Evolutionary conservation across 2,329 filamentous ascomycete genomes (phyloP).

Genomic region (Cladosporium sp.): DNA sequence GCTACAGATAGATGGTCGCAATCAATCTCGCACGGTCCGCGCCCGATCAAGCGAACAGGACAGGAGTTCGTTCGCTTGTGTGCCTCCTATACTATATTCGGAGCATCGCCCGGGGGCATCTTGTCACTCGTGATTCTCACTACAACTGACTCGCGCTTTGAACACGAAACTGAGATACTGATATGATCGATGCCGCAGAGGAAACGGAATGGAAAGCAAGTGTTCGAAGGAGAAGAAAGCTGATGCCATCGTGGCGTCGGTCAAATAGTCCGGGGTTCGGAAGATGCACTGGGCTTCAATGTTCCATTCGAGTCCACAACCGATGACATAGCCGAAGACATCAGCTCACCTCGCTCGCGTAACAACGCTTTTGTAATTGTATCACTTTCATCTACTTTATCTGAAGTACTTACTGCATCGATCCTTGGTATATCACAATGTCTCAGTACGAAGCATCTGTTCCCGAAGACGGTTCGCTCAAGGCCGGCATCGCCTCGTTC

Average conservation of each 20-base stretch:
- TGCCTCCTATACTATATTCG: background rate
- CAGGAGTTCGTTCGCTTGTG: background rate
- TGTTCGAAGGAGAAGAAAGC: background rate
- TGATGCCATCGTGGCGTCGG: background rate
- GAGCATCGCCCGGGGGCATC: background rate
- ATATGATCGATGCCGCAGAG: background rate
- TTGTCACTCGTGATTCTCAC: background rate
- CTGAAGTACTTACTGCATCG: background rate
- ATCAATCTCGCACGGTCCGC: constrained; percentile 2
- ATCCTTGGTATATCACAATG: background rate
- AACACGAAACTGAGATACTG: background rate
- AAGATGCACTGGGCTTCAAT: background rate
- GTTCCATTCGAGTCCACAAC: background rate
- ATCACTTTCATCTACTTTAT: background rate
- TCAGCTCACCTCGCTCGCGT: background rate
- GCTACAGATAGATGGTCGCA: background rate
- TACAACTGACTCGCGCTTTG: background rate
- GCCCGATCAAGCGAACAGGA: background rate
- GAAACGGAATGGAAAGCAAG: background rate
- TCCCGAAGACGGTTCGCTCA: constrained; percentile 36
- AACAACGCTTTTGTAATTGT: background rate
- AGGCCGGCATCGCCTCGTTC: constrained; percentile 46
- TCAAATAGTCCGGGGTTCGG: background rate
- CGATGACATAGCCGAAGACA: background rate
- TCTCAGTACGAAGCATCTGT: constrained; percentile 36